Conservation (phyloP, 2,329 filamentous ascomycete species). For the Lachnellula cervina region DNA sequence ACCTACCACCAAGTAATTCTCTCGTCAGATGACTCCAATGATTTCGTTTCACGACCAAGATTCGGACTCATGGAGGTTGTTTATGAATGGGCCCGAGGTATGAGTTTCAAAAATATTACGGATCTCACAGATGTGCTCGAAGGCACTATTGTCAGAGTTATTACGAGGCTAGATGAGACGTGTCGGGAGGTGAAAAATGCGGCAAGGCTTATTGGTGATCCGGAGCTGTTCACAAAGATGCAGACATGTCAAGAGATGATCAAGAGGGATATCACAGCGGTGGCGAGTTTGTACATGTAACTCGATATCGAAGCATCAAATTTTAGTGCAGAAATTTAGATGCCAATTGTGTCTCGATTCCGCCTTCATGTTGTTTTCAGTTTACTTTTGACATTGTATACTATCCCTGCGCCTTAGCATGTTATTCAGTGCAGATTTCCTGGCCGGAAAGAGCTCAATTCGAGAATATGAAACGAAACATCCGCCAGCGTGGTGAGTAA, state of each 20-base stretch:
- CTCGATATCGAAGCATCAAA: background rate
- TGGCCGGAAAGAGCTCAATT: background rate
- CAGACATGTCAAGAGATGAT: constrained; percentile 96
- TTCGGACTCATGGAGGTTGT: constrained; percentile 97
- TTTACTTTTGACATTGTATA: no score
- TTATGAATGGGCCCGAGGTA: constrained; percentile 95
- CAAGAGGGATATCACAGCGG: constrained; percentile 89
- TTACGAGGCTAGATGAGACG: constrained; percentile 90
- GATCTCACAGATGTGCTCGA: constrained; percentile 94
- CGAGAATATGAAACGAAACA: background rate
- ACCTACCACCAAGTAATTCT: constrained; percentile 89
- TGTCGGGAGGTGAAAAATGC: constrained; percentile 97
- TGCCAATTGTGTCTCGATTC: background rate
- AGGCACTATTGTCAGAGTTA: constrained; percentile 93
- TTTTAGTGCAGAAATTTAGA: background rate
- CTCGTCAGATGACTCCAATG: constrained; percentile 82
- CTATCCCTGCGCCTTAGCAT: no score
- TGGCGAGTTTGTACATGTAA: constrained; percentile 83
- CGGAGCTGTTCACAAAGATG: constrained; percentile 93
- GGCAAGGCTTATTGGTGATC: constrained; percentile 90
- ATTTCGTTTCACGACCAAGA: constrained; percentile 79
- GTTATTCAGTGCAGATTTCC: background rate
- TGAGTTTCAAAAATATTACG: constrained; percentile 98
- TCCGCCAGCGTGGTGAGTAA: background rate
- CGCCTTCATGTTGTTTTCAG: background rate